Evolutionary conservation across 148 eudicot genomes (phyloP), one percentile per base, ranked within the genome.

Genomic region (Arctostaphylos glauca): DNA sequence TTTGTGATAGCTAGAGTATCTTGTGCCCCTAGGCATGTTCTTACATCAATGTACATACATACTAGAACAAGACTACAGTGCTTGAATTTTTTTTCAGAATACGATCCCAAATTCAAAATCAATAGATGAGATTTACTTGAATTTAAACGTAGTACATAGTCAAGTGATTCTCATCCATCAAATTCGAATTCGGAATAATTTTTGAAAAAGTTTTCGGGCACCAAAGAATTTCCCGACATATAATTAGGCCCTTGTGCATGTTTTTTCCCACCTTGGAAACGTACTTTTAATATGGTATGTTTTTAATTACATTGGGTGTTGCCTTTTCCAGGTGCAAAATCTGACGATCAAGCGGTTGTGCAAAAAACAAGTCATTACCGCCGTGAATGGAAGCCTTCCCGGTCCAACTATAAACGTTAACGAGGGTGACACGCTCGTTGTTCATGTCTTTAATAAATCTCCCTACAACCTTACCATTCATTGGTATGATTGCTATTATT

Each of bases 381-480:
- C 91, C 25, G 92, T 89, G 9, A 90, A 92, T 48, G 90, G 90
- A 46, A 88, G 82, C 25, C 78, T 86, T 19, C 94, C 96, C 2
- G 96, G 96, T 0, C 96, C 96, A 9, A 76, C 86, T 2, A 74
- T 92, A 50, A 83, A 62, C 2, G 92, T 90, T 18, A 79, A 60
- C 3, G 92, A 91, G 82, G 96, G 94, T 13, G 94, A 93, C 54
- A 87, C 89, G 18, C 78, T 91, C 47, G 79, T 93, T 19, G 89
- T 93, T 25, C 94, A 91, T 60, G 94, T 93, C 77, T 19, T 46
- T 41, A 93, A 93, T 59, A 80, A 79, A 19, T 91, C 92, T 5
- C 93, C 96, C 0, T 90, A 90, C 83, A 88, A 91, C 62, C 77
- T 93, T 38, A 81, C 89, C 16, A 90, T 93, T 54, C 96, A 93